Evolutionary conservation across 495 filamentous ascomycete species (phyloP), one percentile per base, ranked within the genome.

Genomic region (Daldinia caldariorum): DNA sequence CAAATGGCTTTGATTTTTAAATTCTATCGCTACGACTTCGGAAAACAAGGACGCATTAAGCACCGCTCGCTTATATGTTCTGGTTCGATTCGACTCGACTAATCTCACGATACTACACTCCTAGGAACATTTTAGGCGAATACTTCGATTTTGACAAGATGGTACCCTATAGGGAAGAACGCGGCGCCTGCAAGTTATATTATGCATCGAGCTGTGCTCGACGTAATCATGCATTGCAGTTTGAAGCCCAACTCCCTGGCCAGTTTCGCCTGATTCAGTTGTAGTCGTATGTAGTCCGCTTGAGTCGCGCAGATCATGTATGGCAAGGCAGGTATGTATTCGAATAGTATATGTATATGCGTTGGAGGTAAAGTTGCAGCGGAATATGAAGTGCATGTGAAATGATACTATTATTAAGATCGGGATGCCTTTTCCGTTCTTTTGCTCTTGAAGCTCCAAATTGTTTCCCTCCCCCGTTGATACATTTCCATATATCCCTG

Each of bases 171-270:
- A 66, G 68, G 70, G 41, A 62, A 69, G 61, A 61, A 58, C 65
- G 65, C 61, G 57, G 64, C 7, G 14, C 47, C 65, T 69, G 65
- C 65, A 72, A 65, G 53, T 37, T 18, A n/a, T n/a, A n/a, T 56
- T 54, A 68, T 72, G 70, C 65, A 64, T 50, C 56, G 54, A 45
- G 13, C 47, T 71, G 60, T 71, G 60, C 53, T 71, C 69, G 64
- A 72, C 65, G 69, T 60, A 72, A 72, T 69, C 70, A 72, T 72
- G 70, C 70, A 72, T 72, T 62, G n/a, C 58, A 53, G 31, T 66
- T 72, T 72, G 70, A 72, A 72, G 70, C 70, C 70, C 70, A 72
- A 72, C 65, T 66, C 26, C 58, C 70, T 72, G 70, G 70, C 65
- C 70, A 72, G 70, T 57, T 66, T 66, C 70, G 70, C 70, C 43